Percentiles rank a stretch among this genome's conserved stretches.
Conservation (phyloP, 176 grass and related monocot species). For the Rhynchospora breviuscula region DNA sequence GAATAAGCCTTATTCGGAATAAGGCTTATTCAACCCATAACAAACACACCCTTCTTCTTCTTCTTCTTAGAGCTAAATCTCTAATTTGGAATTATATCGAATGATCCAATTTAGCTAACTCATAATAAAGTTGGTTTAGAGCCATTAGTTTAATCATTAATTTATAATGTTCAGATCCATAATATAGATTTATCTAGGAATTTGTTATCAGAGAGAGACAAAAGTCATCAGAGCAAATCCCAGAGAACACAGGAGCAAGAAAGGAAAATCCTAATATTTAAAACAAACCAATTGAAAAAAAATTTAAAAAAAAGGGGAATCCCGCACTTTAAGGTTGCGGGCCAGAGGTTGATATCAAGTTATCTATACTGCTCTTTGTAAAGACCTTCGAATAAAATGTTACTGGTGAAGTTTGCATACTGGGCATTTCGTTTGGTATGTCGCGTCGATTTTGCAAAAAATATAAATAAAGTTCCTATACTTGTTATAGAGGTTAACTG, state of each 20-base stretch:
- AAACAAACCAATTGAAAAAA: background rate
- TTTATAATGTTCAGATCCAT: too few relatives aligned
- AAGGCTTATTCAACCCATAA: too few relatives aligned
- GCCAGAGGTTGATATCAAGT: background rate
- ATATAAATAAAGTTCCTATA: too few relatives aligned
- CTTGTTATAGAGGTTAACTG: background rate
- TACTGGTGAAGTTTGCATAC: background rate
- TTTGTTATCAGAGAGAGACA: background rate
- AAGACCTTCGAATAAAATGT: background rate
- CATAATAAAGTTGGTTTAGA: background rate
- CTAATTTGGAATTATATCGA: background rate
- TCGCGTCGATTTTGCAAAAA: too few relatives aligned
- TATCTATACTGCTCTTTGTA: background rate
- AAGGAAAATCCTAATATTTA: background rate
- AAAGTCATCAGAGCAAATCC: background rate
- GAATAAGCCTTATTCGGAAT: too few relatives aligned
- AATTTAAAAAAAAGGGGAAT: background rate
- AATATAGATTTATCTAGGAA: too few relatives aligned
- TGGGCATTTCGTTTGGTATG: too few relatives aligned
- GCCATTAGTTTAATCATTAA: background rate
- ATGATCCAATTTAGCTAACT: background rate
- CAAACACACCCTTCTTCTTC: too few relatives aligned
- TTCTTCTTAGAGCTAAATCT: constrained; percentile 6
- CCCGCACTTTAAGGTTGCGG: background rate
- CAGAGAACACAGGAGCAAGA: background rate